Evolutionary conservation across 495 filamentous ascomycete genomes (phyloP).

Genomic region (Bryoglossum gracile): DNA sequence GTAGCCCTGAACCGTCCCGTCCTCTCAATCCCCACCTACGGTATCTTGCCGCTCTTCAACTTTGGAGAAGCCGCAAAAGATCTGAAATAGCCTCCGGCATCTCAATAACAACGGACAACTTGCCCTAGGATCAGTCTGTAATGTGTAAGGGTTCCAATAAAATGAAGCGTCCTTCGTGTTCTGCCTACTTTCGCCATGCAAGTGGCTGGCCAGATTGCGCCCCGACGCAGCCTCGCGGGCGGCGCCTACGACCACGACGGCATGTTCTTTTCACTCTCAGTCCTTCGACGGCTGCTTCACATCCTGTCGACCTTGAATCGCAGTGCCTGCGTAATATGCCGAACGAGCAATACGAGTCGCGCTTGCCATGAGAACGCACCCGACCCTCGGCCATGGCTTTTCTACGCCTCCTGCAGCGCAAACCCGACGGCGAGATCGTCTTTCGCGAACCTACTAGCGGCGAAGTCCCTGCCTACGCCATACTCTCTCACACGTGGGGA

Average conservation of each 20-base stretch:
- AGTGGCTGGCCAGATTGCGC: not conserved
- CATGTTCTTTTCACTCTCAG: not conserved
- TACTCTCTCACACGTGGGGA: constrained; percentile 27
- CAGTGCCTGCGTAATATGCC: constrained; percentile 6
- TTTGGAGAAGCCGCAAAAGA: not conserved
- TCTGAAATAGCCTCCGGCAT: not conserved
- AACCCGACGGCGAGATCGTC: constrained; percentile 23
- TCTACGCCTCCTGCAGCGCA: constrained; percentile 21
- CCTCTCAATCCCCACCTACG: not conserved
- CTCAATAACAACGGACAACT: not conserved
- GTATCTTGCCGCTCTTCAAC: not conserved
- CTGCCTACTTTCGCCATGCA: constrained; percentile 3
- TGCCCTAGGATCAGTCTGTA: not conserved
- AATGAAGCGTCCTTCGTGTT: not conserved
- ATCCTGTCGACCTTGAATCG: constrained; percentile 1
- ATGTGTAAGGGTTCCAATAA: not conserved
- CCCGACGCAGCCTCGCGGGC: constrained; percentile 1
- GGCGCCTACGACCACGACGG: not conserved
- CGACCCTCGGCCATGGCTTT: constrained; percentile 13
- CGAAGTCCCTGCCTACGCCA: constrained; percentile 22
- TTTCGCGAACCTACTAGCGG: constrained; percentile 21
- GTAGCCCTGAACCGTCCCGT: no score
- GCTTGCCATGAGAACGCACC: constrained; percentile 15
- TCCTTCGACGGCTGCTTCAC: constrained; percentile 1
- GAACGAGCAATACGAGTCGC: constrained; percentile 10